phyloP scores from a whole-genome alignment of 495 filamentous ascomycete species.

The Chaetomium fimeti region DNA sequence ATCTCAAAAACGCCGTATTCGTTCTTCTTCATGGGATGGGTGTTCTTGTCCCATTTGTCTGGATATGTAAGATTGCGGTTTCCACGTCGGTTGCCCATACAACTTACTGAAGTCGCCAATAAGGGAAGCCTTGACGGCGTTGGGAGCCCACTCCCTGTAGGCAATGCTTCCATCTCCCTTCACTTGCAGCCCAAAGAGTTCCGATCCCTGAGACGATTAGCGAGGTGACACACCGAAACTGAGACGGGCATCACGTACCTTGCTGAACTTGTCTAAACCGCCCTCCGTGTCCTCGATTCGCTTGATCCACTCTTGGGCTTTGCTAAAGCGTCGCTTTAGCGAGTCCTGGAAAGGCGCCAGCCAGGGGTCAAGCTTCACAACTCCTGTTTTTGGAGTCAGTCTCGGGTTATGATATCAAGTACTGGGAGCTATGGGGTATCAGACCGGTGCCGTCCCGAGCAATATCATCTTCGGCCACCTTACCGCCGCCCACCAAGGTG shows the following conservation, averaged over 20 bases:
- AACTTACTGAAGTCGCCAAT: slow-evolving; percentile 89
- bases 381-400: slow-evolving; percentile 56
- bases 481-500: slow-evolving; percentile 31
- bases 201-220: slow-evolving; percentile 62
- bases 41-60: slow-evolving; percentile 85
- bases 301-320: slow-evolving; percentile 86
- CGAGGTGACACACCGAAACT: not conserved
- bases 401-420: not conserved
- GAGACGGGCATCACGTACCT: slow-evolving; percentile 47
- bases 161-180: slow-evolving; percentile 76
- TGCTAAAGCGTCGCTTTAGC: slow-evolving; percentile 70
- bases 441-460: slow-evolving; percentile 52
- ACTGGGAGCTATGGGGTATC: not conserved
- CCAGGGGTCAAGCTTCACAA: slow-evolving; percentile 84
- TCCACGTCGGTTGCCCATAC: not conserved
- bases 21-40: slow-evolving; percentile 82
- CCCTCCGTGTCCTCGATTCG: slow-evolving; percentile 80
- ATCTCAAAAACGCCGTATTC: slow-evolving; percentile 87
- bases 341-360: slow-evolving; percentile 79
- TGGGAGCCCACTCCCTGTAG: slow-evolving; percentile 97
- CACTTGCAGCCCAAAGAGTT: slow-evolving; percentile 80
- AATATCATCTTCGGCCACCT: slow-evolving; percentile 37
- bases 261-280: slow-evolving; percentile 88
- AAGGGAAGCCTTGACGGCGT: slow-evolving; percentile 76
- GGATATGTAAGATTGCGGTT: slow-evolving; percentile 9